Evolutionary conservation across 768 basidiomycete species (phyloP).

Genomic region (Polyporus arcularius): DNA sequence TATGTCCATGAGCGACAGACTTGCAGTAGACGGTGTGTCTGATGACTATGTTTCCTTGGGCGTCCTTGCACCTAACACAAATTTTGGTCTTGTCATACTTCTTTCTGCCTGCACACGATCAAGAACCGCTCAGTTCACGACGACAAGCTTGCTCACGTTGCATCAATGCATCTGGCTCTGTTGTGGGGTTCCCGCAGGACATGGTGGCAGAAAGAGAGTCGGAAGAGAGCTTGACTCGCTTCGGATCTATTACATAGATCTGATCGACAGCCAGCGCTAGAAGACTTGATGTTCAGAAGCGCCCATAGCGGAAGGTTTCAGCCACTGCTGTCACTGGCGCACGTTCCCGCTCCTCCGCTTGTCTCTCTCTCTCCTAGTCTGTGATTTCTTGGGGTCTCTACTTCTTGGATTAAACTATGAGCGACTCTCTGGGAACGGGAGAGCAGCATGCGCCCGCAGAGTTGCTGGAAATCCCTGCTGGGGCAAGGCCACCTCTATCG

Average conservation of each 20-base stretch:
- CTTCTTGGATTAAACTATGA: neutral
- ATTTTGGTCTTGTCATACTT: conserved; percentile 67
- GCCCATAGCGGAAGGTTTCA: conserved; percentile 3
- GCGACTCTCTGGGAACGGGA: neutral
- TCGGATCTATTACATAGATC: conserved; percentile 2
- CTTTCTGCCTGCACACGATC: conserved; percentile 47
- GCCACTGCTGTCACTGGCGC: neutral
- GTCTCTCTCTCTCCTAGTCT: too few relatives aligned
- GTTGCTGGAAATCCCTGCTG: conserved; percentile 4
- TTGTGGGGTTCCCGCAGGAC: conserved; percentile 63
- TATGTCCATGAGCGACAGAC: conserved; percentile 35
- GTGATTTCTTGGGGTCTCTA: neutral
- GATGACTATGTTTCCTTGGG: conserved; percentile 66
- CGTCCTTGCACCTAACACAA: conserved; percentile 77
- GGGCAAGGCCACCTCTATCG: conserved; percentile 7
- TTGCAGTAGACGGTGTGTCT: conserved; percentile 86
- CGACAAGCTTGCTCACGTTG: conserved; percentile 48
- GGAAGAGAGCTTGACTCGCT: neutral
- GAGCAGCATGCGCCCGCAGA: conserved; percentile 6
- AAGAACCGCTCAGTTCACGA: neutral
- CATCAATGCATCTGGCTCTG: conserved; percentile 65
- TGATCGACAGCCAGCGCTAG: neutral
- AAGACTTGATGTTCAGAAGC: conserved; percentile 4
- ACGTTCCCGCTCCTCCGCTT: neutral
- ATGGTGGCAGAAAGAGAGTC: conserved; percentile 8